These are phyloP conservation scores for Helotiales sp. DNA, from an alignment of 2,329 filamentous ascomycete genomes.

Conservation along the genomic window DNA sequence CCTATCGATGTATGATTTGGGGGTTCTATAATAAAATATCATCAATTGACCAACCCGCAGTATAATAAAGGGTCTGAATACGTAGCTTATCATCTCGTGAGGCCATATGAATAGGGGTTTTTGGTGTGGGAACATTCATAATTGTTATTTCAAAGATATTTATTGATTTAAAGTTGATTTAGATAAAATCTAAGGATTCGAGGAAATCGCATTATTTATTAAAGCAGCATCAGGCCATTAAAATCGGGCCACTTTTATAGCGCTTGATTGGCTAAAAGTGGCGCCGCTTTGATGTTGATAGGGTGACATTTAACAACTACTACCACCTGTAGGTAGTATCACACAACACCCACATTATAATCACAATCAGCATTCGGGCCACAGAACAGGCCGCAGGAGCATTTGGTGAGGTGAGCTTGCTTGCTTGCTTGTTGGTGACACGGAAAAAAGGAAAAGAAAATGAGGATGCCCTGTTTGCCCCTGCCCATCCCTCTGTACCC, in stretches of 20 bases:
- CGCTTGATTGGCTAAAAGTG: too few species aligned
- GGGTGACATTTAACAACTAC: too few species aligned
- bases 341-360: background rate
- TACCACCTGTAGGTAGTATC: too few species aligned
- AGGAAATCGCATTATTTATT: background rate
- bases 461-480: too few species aligned
- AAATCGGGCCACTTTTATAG: too few species aligned
- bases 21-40: slow-evolving; percentile 7
- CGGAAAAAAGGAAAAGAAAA: background rate
- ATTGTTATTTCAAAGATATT: slow-evolving; percentile 28
- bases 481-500: too few species aligned
- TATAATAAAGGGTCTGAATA: too few species aligned
- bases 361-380: background rate
- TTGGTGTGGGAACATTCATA: background rate
- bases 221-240: background rate
- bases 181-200: background rate
- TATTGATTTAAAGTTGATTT: too few species aligned
- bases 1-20: background rate
- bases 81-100: slow-evolving; percentile 20
- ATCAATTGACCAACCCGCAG: too few species aligned
- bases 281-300: too few species aligned
- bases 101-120: background rate
- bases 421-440: background rate
- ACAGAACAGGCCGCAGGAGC: slow-evolving; percentile 9
- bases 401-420: background rate